These are phyloP conservation scores for Leccinum broughii DNA, from an alignment of 768 basidiomycete species.

Conservation along the genomic window DNA sequence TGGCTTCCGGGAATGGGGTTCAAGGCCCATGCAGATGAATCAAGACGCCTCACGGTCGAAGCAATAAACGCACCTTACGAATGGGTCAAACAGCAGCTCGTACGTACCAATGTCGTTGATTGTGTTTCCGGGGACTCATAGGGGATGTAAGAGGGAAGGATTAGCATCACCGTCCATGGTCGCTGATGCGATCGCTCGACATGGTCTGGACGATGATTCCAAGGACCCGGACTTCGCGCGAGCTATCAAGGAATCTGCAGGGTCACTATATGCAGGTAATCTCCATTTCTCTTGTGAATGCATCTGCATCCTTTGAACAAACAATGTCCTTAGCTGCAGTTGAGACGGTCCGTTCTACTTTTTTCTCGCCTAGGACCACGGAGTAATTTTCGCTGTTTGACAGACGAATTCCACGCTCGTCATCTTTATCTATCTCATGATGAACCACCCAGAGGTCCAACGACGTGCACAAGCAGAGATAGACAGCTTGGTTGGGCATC, in stretches of 20 bases:
- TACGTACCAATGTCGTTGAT: not conserved
- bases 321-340: not conserved
- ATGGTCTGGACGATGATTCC: not conserved
- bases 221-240: not conserved
- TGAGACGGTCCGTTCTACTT: not conserved
- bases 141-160: not conserved
- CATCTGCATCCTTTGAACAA: not conserved
- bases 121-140: not conserved
- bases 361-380: not conserved
- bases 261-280: constrained; percentile 19
- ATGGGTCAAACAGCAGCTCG: not conserved
- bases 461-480: not conserved
- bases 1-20: not conserved
- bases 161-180: not conserved
- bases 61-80: not conserved
- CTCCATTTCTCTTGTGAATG: not conserved
- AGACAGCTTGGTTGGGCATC: not conserved
- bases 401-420: not conserved
- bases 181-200: not conserved
- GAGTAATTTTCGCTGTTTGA: not conserved
- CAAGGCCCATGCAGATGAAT: not conserved
- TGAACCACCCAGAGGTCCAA: not conserved
- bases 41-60: not conserved
- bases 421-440: not conserved
- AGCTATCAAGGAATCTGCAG: constrained; percentile 1